Evolutionary conservation across 306 rosid genomes (phyloP).

Genomic region (Hylodesmum podocarpum): DNA sequence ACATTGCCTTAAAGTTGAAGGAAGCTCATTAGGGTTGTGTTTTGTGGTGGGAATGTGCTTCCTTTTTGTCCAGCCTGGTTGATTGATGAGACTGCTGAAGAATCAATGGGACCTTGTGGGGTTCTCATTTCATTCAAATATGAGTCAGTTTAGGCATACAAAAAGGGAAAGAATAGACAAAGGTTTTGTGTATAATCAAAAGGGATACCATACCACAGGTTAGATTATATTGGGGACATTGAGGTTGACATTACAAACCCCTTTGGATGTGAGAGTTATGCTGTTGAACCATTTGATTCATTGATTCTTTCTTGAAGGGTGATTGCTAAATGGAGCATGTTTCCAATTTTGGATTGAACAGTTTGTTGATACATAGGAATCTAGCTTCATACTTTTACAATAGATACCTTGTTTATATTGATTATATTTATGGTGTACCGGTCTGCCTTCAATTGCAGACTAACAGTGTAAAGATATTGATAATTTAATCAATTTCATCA

Average conservation of each 20-base stretch:
- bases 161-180: slow-evolving; percentile 37
- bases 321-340: slow-evolving; percentile 33
- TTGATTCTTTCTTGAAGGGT: slow-evolving; percentile 48
- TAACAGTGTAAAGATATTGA: not conserved
- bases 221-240: slow-evolving; percentile 43
- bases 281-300: slow-evolving; percentile 42
- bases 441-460: not conserved
- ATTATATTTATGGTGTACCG: not conserved
- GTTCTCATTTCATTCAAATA: slow-evolving; percentile 27
- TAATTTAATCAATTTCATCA: not conserved
- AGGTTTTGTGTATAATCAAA: slow-evolving; percentile 39
- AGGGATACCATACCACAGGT: slow-evolving; percentile 33
- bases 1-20: slow-evolving; percentile 35
- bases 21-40: slow-evolving; percentile 36
- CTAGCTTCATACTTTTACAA: slow-evolving; percentile 20
- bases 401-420: slow-evolving; percentile 25
- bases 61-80: slow-evolving; percentile 28
- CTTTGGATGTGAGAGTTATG: slow-evolving; percentile 33
- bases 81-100: slow-evolving; percentile 39
- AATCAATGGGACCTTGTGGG: slow-evolving; percentile 29
- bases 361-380: slow-evolving; percentile 34
- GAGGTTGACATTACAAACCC: slow-evolving; percentile 30
- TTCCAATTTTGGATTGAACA: slow-evolving; percentile 38
- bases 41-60: slow-evolving; percentile 39
- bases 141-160: slow-evolving; percentile 39